Conservation (phyloP, 2,329 filamentous ascomycete species). For the Aspergillus costaricaensis region DNA sequence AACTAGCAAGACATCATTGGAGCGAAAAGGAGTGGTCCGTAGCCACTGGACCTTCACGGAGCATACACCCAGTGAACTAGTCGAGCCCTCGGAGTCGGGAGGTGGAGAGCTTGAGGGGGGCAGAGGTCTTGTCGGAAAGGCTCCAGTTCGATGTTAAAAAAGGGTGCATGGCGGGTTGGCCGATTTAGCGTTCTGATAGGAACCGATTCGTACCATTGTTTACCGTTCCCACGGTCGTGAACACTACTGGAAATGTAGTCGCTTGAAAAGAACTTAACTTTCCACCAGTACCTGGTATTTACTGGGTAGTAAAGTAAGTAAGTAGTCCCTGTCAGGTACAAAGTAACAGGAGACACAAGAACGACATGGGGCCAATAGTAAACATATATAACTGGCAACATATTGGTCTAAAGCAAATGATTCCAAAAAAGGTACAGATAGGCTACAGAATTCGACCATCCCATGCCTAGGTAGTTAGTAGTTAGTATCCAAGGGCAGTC, state of each 20-base stretch:
- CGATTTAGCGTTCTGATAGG: conserved; percentile 7
- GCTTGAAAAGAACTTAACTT: no score
- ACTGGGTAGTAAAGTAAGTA: background rate
- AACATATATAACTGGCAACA: no score
- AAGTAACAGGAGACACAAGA: no score
- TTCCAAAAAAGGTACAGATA: background rate
- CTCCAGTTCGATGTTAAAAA: conserved; percentile 8
- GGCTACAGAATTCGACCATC: background rate
- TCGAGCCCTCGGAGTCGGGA: conserved; percentile 25
- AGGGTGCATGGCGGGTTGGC: conserved; percentile 4
- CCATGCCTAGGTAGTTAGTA: background rate
- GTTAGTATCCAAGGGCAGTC: no score
- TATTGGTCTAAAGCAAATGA: no score
- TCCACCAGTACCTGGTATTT: background rate
- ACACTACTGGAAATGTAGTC: background rate
- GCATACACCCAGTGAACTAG: conserved; percentile 12
- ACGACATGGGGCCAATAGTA: no score
- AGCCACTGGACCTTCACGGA: conserved; percentile 8
- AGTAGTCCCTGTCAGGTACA: no score
- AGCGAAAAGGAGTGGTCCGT: conserved; percentile 14
- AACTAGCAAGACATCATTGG: conserved; percentile 16
- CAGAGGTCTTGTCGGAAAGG: conserved; percentile 2
- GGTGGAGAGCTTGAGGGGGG: conserved; percentile 22
- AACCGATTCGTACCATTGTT: background rate
- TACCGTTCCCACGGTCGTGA: background rate